Percentiles rank a stretch among this genome's conserved stretches.
Evolutionary conservation across 805 yeast species (phyloP).

Genomic region (Isabelozyma heimii): DNA sequence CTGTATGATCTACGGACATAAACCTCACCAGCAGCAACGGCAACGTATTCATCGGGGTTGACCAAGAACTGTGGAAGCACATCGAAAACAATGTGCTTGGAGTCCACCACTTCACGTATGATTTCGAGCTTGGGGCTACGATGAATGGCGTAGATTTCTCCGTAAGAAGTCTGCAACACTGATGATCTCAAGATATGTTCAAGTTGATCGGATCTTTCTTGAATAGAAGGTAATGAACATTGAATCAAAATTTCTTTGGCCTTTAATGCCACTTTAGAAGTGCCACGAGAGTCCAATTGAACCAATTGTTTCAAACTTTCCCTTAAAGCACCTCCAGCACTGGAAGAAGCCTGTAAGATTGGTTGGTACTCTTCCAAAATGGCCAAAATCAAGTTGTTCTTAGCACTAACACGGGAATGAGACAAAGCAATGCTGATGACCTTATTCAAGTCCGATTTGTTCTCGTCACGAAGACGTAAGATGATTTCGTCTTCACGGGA

Average conservation of each 20-base stretch:
- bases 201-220: slow-evolving; percentile 94
- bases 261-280: slow-evolving; percentile 90
- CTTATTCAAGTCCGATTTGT: slow-evolving; percentile 68
- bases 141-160: slow-evolving; percentile 74
- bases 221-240: slow-evolving; percentile 93
- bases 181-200: slow-evolving; percentile 93
- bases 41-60: slow-evolving; percentile 81
- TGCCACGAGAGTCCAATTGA: slow-evolving; percentile 83
- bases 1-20: slow-evolving; percentile 96
- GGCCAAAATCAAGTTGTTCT: slow-evolving; percentile 85
- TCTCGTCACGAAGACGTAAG: slow-evolving; percentile 81
- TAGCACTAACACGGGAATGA: slow-evolving; percentile 90
- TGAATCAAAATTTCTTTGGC: slow-evolving; percentile 96
- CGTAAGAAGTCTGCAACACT: slow-evolving; percentile 86
- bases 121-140: slow-evolving; percentile 78
- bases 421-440: slow-evolving; percentile 78
- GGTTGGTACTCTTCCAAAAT: slow-evolving; percentile 82
- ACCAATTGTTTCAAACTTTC: slow-evolving; percentile 75
- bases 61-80: slow-evolving; percentile 89
- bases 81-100: slow-evolving; percentile 94
- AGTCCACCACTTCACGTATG: slow-evolving; percentile 89
- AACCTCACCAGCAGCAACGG: slow-evolving; percentile 95
- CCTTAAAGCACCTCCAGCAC: slow-evolving; percentile 65
- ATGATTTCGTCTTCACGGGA: slow-evolving; percentile 87
- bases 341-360: slow-evolving; percentile 67